Conservation (phyloP, 306 rosid genomes). For the Quillaja saponaria region DNA sequence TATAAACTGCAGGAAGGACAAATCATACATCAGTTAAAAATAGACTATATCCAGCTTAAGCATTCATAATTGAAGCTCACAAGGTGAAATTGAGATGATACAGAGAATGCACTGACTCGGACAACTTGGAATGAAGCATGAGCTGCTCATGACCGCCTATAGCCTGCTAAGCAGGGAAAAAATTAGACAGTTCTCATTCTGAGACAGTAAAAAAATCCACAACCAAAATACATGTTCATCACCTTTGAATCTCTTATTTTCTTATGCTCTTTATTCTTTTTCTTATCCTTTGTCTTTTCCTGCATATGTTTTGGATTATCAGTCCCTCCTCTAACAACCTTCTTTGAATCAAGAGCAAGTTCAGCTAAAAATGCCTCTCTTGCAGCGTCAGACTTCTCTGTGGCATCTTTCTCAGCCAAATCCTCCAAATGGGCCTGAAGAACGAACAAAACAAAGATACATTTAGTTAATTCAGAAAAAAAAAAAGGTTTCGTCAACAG, state of each 20-base stretch:
- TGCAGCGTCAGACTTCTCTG: conserved; percentile 90
- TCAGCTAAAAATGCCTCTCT: conserved; percentile 96
- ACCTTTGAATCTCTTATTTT: conserved; percentile 88
- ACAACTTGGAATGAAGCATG: conserved; percentile 41
- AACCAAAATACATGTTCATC: conserved; percentile 28
- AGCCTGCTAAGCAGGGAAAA: conserved; percentile 50
- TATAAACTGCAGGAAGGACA: conserved; percentile 58
- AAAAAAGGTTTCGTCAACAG: conserved; percentile 16
- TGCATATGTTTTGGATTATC: conserved; percentile 58
- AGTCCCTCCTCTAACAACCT: conserved; percentile 67
- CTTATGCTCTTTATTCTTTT: conserved; percentile 74
- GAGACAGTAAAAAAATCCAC: conserved; percentile 34
- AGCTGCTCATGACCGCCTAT: conserved; percentile 46
- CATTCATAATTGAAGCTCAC: conserved; percentile 14
- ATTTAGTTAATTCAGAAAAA: conserved; percentile 25
- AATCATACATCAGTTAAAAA: conserved; percentile 21
- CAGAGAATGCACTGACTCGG: conserved; percentile 47
- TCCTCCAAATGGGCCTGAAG: conserved; percentile 81
- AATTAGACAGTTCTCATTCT: conserved; percentile 31
- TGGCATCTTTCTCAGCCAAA: conserved; percentile 94
- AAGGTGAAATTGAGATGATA: conserved; percentile 16
- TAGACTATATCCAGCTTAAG: conserved; percentile 16
- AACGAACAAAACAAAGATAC: conserved; percentile 23
- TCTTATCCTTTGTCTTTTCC: conserved; percentile 87
- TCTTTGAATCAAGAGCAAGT: conserved; percentile 87